These are phyloP conservation scores for Pseudogymnoascus sp. DNA, from an alignment of 2,329 filamentous ascomycete genomes.

Conservation along the genomic window DNA sequence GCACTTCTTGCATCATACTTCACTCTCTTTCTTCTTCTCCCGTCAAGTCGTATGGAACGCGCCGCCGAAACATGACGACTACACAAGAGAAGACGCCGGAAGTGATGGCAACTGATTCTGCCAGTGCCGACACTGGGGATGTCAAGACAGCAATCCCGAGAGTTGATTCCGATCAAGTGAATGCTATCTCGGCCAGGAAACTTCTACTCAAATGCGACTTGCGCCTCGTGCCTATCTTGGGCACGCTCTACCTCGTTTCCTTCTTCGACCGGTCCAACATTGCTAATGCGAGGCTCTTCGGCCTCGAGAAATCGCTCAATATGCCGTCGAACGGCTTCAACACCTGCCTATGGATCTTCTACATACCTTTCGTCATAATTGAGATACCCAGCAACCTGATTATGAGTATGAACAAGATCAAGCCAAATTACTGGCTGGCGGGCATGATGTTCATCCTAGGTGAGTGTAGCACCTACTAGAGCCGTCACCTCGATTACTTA, in stretches of 20 bases:
- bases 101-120: conserved; percentile 2
- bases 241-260: conserved; percentile 47
- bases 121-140: background rate
- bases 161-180: conserved; percentile 27
- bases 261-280: conserved; percentile 46
- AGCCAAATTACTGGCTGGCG: conserved; percentile 32
- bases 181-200: conserved; percentile 32
- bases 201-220: conserved; percentile 15
- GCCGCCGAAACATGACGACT: background rate
- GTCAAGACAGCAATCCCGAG: background rate
- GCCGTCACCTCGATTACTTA: conserved; percentile 8
- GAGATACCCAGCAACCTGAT: conserved; percentile 41
- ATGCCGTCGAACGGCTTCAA: conserved; percentile 37
- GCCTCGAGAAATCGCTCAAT: conserved; percentile 29
- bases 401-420: conserved; percentile 31
- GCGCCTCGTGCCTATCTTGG: conserved; percentile 43
- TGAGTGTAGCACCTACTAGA: conserved; percentile 15
- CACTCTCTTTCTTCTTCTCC: background rate
- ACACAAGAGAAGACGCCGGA: background rate
- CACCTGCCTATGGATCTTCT: conserved; percentile 36
- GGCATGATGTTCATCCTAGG: conserved; percentile 35
- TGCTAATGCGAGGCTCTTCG: conserved; percentile 34
- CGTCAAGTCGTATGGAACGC: background rate
- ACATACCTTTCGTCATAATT: conserved; percentile 36
- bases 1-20: background rate